A percentile compares a stretch with the other conserved stretches of the same genome.
These are phyloP conservation scores for Ampelomyces quisqualis DNA, from an alignment of 2,329 filamentous ascomycete genomes.

Conservation along the genomic window DNA sequence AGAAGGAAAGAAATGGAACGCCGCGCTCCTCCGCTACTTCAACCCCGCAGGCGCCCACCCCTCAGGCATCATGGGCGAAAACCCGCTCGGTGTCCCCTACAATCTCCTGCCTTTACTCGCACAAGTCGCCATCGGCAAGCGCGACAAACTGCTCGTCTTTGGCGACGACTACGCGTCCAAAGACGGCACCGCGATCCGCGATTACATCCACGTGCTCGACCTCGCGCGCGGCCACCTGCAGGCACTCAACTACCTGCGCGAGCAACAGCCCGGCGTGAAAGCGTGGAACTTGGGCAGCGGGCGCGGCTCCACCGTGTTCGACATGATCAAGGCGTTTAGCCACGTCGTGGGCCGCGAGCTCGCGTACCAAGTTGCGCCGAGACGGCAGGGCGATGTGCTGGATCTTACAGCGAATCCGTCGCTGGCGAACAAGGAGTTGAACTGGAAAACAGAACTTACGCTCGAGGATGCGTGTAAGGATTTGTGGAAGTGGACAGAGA, in stretches of 20 bases:
- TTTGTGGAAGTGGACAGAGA: slow-evolving; percentile 94
- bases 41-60: slow-evolving; percentile 96
- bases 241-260: slow-evolving; percentile 85
- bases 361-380: slow-evolving; percentile 79
- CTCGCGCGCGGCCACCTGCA: slow-evolving; percentile 82
- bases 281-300: slow-evolving; percentile 97
- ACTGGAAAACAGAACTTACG: slow-evolving; percentile 87
- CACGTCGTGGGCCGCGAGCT: slow-evolving; percentile 81
- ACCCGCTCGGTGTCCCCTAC: slow-evolving; percentile 92
- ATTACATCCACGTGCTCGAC: slow-evolving; percentile 97
- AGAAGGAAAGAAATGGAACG: slow-evolving; percentile 76
- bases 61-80: slow-evolving; percentile 95
- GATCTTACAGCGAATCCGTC: slow-evolving; percentile 91
- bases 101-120: slow-evolving; percentile 93
- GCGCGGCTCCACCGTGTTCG: slow-evolving; percentile 90
- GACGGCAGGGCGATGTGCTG: slow-evolving; percentile 85
- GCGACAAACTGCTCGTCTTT: slow-evolving; percentile 91
- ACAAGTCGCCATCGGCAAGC: slow-evolving; percentile 92
- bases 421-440: slow-evolving; percentile 82
- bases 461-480: slow-evolving; percentile 93
- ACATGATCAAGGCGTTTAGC: slow-evolving; percentile 96
- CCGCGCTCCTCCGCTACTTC: slow-evolving; percentile 91
- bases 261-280: slow-evolving; percentile 81
- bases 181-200: slow-evolving; percentile 91
- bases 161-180: slow-evolving; percentile 89